Evolutionary conservation across 176 grass and related monocot species (phyloP).

Genomic region (Oryza glaberrima): DNA sequence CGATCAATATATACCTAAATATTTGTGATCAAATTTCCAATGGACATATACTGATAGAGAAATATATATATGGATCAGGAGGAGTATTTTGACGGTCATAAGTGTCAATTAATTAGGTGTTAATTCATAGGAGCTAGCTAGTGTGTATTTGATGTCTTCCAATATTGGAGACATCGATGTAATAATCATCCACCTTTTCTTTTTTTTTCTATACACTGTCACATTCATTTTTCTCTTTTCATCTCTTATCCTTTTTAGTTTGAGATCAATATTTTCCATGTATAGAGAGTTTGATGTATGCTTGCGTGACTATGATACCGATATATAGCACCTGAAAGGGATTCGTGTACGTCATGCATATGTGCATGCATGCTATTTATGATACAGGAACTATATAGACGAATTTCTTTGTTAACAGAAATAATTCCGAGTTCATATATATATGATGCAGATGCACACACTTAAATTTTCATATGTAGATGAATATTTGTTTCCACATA

Average conservation of each 20-base stretch:
- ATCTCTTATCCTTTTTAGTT: not conserved
- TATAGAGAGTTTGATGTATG: not conserved
- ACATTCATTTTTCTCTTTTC: not conserved
- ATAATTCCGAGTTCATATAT: not conserved
- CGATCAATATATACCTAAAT: not conserved
- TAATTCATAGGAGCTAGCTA: not conserved
- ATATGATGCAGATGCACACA: not conserved
- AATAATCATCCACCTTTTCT: conserved; percentile 8
- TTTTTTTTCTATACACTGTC: not conserved
- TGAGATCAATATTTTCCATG: not conserved
- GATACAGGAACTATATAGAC: not conserved
- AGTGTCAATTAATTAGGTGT: conserved; percentile 4
- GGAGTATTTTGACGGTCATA: not conserved
- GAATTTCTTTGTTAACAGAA: not conserved
- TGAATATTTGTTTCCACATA: not conserved
- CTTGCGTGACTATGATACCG: not conserved
- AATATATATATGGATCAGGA: no score
- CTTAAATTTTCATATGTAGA: not conserved
- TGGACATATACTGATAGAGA: not conserved
- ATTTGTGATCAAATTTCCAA: not conserved
- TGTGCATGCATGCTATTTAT: not conserved
- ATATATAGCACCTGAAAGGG: not conserved
- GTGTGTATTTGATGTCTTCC: not conserved
- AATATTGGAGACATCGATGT: conserved; percentile 27
- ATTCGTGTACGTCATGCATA: not conserved